Conservation (phyloP, 1,284 basidiomycete genomes). For the Melanopsichium pennsylvanicum region DNA sequence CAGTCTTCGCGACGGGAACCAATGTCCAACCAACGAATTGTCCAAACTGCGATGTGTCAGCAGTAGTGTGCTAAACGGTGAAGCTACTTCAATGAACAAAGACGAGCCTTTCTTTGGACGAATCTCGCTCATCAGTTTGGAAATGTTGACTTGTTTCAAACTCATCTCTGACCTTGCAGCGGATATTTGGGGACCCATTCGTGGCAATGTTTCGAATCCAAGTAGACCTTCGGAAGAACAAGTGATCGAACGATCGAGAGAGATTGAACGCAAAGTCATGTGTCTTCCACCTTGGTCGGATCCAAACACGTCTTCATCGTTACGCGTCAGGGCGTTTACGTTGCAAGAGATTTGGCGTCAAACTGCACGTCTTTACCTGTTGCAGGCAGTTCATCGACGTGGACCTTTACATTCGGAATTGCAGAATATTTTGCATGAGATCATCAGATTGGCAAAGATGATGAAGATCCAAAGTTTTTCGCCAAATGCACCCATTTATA, state of each 20-base stretch:
- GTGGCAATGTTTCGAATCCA: constrained; percentile 4
- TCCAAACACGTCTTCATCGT: constrained; percentile 23
- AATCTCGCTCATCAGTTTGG: constrained; percentile 32
- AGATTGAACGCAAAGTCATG: constrained; percentile 41
- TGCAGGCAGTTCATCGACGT: constrained; percentile 44
- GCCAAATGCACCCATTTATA: constrained; percentile 4
- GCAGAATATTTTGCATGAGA: constrained; percentile 45
- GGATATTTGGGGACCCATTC: constrained; percentile 40
- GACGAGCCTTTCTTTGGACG: constrained; percentile 40
- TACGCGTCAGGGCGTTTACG: constrained; percentile 37
- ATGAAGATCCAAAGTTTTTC: constrained; percentile 32
- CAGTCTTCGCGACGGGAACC: constrained; percentile 3
- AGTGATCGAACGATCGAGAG: constrained; percentile 17
- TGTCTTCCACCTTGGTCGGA: constrained; percentile 36
- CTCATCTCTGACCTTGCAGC: constrained; percentile 44
- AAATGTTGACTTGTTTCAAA: constrained; percentile 48
- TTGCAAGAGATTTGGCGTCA: constrained; percentile 54
- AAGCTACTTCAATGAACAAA: not conserved
- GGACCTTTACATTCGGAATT: constrained; percentile 39
- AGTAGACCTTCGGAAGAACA: constrained; percentile 20
- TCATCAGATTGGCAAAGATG: constrained; percentile 41
- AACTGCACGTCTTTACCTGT: constrained; percentile 35
- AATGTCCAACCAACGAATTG: no score
- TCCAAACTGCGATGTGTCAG: constrained; percentile 4
- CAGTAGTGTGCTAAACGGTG: not conserved